Percentiles rank a stretch among this genome's conserved stretches.
Evolutionary conservation across 495 filamentous ascomycete genomes (phyloP).

Genomic region (Amphirosellinia nigrospora): DNA sequence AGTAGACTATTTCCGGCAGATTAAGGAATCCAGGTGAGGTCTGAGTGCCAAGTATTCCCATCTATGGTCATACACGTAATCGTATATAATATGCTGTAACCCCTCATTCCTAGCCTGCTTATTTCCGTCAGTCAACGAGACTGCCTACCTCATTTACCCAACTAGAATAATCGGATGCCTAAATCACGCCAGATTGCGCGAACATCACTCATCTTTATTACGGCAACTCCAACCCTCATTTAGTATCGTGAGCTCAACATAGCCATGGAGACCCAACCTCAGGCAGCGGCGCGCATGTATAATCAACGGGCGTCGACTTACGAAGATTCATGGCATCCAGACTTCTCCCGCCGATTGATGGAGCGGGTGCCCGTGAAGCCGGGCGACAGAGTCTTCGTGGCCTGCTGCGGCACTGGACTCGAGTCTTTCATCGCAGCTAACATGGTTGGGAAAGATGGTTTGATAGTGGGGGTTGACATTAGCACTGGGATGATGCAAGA

Average conservation of each 20-base stretch:
- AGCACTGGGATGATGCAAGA: neutral
- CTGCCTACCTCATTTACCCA: neutral
- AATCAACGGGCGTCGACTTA: neutral
- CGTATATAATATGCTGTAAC: neutral
- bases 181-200: neutral
- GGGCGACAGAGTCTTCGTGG: neutral
- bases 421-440: neutral
- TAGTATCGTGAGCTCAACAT: neutral
- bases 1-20: neutral
- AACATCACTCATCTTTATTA: neutral
- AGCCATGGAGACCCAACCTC: neutral
- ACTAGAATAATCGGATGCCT: neutral
- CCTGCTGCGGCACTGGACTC: neutral
- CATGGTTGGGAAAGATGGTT: neutral
- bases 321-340: conserved; percentile 2
- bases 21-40: neutral
- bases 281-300: conserved; percentile 1
- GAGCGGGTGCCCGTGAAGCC: neutral
- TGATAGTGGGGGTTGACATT: neutral
- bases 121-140: neutral
- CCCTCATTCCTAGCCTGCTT: neutral
- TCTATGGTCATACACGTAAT: too few species aligned
- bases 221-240: neutral
- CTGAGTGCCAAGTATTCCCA: neutral
- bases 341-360: neutral